Evolutionary conservation across 768 basidiomycete genomes (phyloP).

Genomic region (Filobasidium wieringae): DNA sequence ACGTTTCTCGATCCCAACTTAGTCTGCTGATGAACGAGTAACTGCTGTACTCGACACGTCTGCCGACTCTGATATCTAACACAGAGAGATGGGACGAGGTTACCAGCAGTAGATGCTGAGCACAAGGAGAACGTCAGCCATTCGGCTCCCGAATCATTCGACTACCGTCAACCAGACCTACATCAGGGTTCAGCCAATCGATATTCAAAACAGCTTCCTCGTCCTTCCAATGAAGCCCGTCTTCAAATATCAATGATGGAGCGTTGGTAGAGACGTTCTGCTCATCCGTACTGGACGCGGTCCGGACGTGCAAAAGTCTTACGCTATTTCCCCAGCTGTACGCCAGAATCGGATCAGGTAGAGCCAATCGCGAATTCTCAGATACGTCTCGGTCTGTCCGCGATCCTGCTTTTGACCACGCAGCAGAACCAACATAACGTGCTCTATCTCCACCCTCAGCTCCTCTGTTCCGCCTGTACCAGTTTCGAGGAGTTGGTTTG

Average conservation of each 20-base stretch:
- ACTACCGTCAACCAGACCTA: slow-evolving; percentile 44
- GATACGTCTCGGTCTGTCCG: neutral
- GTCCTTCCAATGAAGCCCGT: slow-evolving; percentile 48
- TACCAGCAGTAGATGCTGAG: slow-evolving; percentile 57
- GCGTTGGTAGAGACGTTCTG: neutral
- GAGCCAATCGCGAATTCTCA: neutral
- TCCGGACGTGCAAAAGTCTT: slow-evolving; percentile 55
- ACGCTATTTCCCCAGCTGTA: slow-evolving; percentile 73
- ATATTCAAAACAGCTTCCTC: slow-evolving; percentile 57
- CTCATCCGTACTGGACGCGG: slow-evolving; percentile 25
- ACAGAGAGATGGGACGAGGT: slow-evolving; percentile 54
- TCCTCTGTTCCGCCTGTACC: slow-evolving; percentile 45
- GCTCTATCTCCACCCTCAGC: slow-evolving; percentile 16
- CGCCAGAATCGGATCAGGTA: slow-evolving; percentile 54
- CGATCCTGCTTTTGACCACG: slow-evolving; percentile 24
- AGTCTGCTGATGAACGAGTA: slow-evolving; percentile 3
- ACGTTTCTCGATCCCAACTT: neutral
- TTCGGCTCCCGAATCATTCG: neutral
- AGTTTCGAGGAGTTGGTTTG: slow-evolving; percentile 82
- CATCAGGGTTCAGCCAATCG: slow-evolving; percentile 79
- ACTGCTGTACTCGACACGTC: slow-evolving; percentile 47
- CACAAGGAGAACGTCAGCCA: neutral
- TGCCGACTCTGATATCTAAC: slow-evolving; percentile 52
- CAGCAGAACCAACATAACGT: slow-evolving; percentile 21
- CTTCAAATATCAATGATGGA: slow-evolving; percentile 30